Conservation (phyloP, 23 red algal genomes). For the Chondrus crispus region DNA sequence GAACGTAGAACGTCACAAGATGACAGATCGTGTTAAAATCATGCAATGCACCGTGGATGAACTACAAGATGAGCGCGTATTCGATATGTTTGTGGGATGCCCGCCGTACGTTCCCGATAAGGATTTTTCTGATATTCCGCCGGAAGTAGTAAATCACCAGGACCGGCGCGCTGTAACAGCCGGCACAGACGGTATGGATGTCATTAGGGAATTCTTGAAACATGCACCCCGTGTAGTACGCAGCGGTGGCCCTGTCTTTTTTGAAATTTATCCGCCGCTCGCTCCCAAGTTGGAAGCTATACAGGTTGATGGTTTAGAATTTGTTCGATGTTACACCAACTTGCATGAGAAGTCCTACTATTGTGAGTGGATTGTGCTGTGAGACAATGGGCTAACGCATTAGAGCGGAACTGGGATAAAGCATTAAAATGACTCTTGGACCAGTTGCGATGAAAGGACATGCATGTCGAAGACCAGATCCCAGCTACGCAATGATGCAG, state of each 20-base stretch:
- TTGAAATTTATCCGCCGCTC: conserved; percentile 97
- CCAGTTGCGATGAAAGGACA: no score
- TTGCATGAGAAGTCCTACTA: no score
- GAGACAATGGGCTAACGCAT: no score
- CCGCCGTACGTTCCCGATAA: conserved; percentile 87
- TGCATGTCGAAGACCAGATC: no score
- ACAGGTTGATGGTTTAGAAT: no score
- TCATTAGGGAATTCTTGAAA: conserved; percentile 67
- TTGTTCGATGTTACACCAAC: no score
- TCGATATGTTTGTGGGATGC: conserved; percentile 80
- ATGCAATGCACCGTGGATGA: conserved; percentile 3
- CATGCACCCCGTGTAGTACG: conserved; percentile 20
- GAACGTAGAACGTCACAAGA: conserved; percentile 8
- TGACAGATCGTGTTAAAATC: conserved; percentile 5
- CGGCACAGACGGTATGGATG: conserved; percentile 81
- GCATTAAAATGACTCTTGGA: no score
- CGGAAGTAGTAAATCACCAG: conserved; percentile 79
- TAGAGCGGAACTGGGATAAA: no score
- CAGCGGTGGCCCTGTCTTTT: conserved; percentile 69
- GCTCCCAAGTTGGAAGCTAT: no score
- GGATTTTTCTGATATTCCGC: conserved; percentile 65
- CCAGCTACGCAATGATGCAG: no score
- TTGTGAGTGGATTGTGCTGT: no score
- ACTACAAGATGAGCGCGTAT: background rate
- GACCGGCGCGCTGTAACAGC: conserved; percentile 65